A percentile compares a stretch with the other conserved stretches of the same genome.
phyloP scores from a whole-genome alignment of 1,284 basidiomycete species.

The Boletus albobrunnescens region DNA sequence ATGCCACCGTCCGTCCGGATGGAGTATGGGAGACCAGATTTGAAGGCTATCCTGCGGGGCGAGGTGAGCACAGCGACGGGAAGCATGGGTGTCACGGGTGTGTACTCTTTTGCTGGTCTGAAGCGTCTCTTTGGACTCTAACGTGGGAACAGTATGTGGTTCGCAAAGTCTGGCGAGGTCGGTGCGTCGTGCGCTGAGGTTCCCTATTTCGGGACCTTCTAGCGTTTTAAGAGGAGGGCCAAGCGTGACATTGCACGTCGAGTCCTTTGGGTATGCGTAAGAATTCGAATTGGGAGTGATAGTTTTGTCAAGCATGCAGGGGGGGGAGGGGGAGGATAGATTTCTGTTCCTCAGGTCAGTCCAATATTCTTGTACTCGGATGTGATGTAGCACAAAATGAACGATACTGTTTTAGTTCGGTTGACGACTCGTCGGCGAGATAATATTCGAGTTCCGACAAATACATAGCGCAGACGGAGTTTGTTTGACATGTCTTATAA shows the following conservation, averaged over 20 bases:
- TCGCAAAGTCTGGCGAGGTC: slow-evolving; percentile 39
- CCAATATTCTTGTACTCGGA: slow-evolving; percentile 1
- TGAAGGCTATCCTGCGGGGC: slow-evolving; percentile 19
- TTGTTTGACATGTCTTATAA: background rate
- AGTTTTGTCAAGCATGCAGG: too few relatives aligned
- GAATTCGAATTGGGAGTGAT: too few relatives aligned
- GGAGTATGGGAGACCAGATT: slow-evolving; percentile 22
- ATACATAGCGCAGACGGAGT: too few relatives aligned
- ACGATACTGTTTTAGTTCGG: too few relatives aligned
- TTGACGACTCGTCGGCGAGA: background rate
- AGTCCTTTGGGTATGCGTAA: slow-evolving; percentile 44
- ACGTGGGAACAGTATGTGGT: slow-evolving; percentile 42
- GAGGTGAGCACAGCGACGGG: slow-evolving; percentile 24
- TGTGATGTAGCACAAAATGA: background rate
- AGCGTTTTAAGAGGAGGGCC: slow-evolving; percentile 42
- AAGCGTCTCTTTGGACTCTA: background rate
- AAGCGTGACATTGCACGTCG: slow-evolving; percentile 45
- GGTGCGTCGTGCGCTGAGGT: slow-evolving; percentile 39
- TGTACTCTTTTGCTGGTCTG: background rate
- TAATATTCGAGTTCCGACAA: slow-evolving; percentile 8
- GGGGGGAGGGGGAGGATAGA: too few relatives aligned
- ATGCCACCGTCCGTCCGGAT: slow-evolving; percentile 12
- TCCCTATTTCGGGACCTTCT: slow-evolving; percentile 35
- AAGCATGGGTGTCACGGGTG: slow-evolving; percentile 29
- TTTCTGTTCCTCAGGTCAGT: background rate